phyloP scores from a whole-genome alignment of 1,284 basidiomycete species.

The Lignosus rhinocerotis region DNA sequence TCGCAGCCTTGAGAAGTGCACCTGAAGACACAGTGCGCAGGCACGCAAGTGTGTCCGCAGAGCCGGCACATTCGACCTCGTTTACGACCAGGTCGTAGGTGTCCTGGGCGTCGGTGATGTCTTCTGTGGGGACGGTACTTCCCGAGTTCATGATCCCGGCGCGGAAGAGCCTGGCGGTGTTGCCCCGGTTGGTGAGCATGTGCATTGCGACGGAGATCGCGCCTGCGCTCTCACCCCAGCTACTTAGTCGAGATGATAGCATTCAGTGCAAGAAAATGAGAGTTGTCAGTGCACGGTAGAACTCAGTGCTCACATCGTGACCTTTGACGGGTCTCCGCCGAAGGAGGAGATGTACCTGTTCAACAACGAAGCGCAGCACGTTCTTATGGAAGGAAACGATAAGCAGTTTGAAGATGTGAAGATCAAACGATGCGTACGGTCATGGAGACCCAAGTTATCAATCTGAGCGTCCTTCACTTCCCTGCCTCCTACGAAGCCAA shows the following conservation, averaged over 20 bases:
- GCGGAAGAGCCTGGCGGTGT: slow-evolving; percentile 36
- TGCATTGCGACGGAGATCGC: slow-evolving; percentile 36
- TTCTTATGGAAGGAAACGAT: slow-evolving; percentile 35
- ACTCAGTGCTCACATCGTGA: slow-evolving; percentile 37
- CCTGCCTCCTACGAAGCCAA: slow-evolving; percentile 47
- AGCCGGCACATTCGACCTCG: slow-evolving; percentile 30
- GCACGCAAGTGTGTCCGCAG: not conserved
- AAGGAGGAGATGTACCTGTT: slow-evolving; percentile 34
- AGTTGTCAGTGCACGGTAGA: not conserved
- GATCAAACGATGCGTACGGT: slow-evolving; percentile 35
- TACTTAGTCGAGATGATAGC: slow-evolving; percentile 6
- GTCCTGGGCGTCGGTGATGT: slow-evolving; percentile 32
- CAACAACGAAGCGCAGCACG: slow-evolving; percentile 54
- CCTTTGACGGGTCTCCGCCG: slow-evolving; percentile 16
- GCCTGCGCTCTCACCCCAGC: slow-evolving; percentile 46
- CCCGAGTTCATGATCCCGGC: slow-evolving; percentile 41
- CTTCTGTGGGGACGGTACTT: slow-evolving; percentile 31
- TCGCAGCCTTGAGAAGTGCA: not conserved
- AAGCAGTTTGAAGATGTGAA: not conserved
- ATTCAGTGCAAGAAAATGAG: not conserved
- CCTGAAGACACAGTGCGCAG: not conserved
- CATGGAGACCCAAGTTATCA: slow-evolving; percentile 51
- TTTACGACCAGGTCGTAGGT: slow-evolving; percentile 38
- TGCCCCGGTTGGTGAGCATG: slow-evolving; percentile 34
- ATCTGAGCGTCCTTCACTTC: slow-evolving; percentile 49